phyloP scores from a whole-genome alignment of 108 stramenopile species.

The Aurantiochytrium sp. region DNA sequence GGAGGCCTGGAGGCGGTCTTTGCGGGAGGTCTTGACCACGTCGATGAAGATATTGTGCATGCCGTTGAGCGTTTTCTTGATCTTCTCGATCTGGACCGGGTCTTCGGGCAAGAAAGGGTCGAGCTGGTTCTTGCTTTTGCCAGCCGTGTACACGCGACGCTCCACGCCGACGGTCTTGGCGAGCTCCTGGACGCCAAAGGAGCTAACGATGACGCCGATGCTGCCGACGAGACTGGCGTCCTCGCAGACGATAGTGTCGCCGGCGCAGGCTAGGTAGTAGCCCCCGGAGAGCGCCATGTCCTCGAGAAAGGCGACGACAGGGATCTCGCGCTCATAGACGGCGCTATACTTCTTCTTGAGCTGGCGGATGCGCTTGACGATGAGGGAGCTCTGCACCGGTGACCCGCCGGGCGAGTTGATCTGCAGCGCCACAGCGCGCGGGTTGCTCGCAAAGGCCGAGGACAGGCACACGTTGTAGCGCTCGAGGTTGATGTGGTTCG shows the following conservation, averaged over 20 bases:
- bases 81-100: background rate
- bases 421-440: background rate
- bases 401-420: conserved; percentile 4
- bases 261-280: conserved; percentile 27
- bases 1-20: background rate
- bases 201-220: conserved; percentile 75
- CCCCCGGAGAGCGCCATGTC: conserved; percentile 5
- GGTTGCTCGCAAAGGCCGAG: conserved; percentile 8
- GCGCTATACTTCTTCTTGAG: background rate
- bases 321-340: background rate
- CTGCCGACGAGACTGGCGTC: conserved; percentile 73
- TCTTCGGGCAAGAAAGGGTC: background rate
- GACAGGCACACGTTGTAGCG: background rate
- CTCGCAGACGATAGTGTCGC: conserved; percentile 8
- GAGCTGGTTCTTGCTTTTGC: background rate
- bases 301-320: conserved; percentile 17
- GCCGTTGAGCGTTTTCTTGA: background rate
- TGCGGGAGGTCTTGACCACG: background rate
- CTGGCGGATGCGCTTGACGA: background rate
- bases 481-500: conserved; percentile 22
- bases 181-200: background rate
- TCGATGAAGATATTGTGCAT: background rate
- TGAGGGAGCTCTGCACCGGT: background rate
- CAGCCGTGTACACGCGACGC: background rate
- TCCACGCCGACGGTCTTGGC: background rate